Evolutionary conservation across 2,329 filamentous ascomycete species (phyloP), one percentile per base, ranked within the genome.

Genomic region (Colletotrichum sublineola): DNA sequence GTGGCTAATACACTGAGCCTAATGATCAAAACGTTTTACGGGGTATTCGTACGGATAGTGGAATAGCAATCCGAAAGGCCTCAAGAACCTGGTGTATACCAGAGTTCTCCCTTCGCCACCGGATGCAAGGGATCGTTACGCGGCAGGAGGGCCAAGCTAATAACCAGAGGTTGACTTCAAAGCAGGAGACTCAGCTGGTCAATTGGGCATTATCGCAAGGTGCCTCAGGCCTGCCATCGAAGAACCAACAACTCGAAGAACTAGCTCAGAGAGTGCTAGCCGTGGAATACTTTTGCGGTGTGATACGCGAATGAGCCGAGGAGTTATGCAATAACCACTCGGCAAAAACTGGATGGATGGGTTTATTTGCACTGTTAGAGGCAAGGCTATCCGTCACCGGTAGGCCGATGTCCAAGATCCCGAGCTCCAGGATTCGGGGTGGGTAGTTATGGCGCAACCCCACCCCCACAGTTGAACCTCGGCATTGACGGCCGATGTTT

Each of bases 391-490:
- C 9, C 44, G 12, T 46, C 8, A n/a, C 20, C 15, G 42, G 15
- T 20, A 18, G 42, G 15, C 20, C 44, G 18, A 20, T 42, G 40
- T 44, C 48, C 48, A 46, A 72, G 60, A 65, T 73, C 60, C 68
- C 62, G 63, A 71, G 62, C 42, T 71, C 40, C 40, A 53, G 67
- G 63, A 71, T 71, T 68, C 63, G 58, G 71, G 71, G 63, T 73
- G 71, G 71, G 63, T 73, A 50, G 56, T 42, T 5, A 67, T 61
- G 68, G 58, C 52, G 33, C 38, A 68, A 71, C 62, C 66, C 67
- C 62, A 66, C 63, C 65, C 73, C 73, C 73, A 73, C 73, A 66
- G 44, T 64, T 73, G 70, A 60, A 74, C 73, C 73, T 74, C 73
- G 73, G 73, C 73, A 74, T 70, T 68, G 63, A 57, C 68, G 46